Base-by-base conservation (phyloP, 805 yeast genomes). In the Schwanniomyces yamadae region DNA sequence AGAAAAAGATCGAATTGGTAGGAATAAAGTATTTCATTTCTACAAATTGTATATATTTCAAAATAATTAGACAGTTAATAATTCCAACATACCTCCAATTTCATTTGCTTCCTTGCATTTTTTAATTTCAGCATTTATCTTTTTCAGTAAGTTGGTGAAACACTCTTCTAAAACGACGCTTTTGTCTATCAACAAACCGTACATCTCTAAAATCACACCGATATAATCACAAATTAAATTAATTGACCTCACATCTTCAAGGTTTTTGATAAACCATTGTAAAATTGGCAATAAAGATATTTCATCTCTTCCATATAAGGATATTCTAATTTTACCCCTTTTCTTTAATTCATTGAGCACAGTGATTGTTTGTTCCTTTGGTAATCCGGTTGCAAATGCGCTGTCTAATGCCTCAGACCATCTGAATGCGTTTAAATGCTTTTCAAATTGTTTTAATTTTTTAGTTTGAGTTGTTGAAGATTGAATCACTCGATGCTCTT, bases 321-420 rank as follows among this genome's bases (percentile, higher is more conserved):
- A 78, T n/a, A 82, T 78, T 52, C 88, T 74, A 34, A 91, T 81
- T 57, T 93, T 93, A 27, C 97, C 98, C 41, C 96, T 75, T 49
- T 79, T 81, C 53, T 86, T 84, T 52, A 93, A 74, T 63, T 93
- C 99, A 50, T 82, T 83, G 42, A 93, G 68, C 3, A 89, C 88
- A 11, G 95, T 83, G 6, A 87, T 67, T 0, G 95, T 85, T 41
- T 82, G 71, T 50, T 90, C 96, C 39, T 81, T 78, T 1, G 91
- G 78, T 56, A 82, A 73, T 9, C 95, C 96, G 2, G 83, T 75
- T 10, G 77, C 69, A 44, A 91, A 81, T 1, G 96, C 97, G 40
- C 82, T 73, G 57, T 91, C 96, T 28, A 93, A 71, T 4, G 98
- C 97, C 47, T 90, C 97, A 3, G 81, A 58, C 96, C 98, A 93